Conservation (phyloP, 345 rosid species). For the Dipteronia sinensis region DNA sequence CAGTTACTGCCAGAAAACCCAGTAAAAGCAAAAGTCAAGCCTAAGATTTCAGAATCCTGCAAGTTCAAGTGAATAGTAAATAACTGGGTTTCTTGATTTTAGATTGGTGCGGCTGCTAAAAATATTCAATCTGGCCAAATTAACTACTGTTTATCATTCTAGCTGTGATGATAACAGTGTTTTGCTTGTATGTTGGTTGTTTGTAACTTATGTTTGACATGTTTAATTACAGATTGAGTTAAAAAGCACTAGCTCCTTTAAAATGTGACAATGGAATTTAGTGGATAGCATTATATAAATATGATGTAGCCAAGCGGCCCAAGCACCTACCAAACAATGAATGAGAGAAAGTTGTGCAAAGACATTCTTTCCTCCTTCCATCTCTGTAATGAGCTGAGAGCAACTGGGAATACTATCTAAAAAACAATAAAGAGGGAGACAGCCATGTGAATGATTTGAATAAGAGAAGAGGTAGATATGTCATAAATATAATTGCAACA, state of each 20-base stretch:
- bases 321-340: constrained; percentile 7
- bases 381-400: constrained; percentile 6
- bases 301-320: constrained; percentile 10
- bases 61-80: not conserved
- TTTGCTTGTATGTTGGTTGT: no score
- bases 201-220: not conserved
- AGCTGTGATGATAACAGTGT: not conserved
- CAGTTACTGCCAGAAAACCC: not conserved
- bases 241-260: not conserved
- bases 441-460: constrained; percentile 27
- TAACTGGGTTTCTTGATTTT: not conserved
- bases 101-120: not conserved
- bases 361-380: not conserved
- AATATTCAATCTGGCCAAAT: not conserved
- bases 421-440: constrained; percentile 2
- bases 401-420: not conserved
- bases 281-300: not conserved
- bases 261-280: not conserved
- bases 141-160: not conserved
- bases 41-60: not conserved
- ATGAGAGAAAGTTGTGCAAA: constrained; percentile 9
- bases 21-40: not conserved
- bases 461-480: constrained; percentile 21
- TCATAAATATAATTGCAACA: constrained; percentile 36
- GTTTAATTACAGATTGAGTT: not conserved